Evolutionary conservation across 106 monocot species (phyloP), one percentile per base, ranked within the genome.

Genomic region (Dactylorhiza incarnata): DNA sequence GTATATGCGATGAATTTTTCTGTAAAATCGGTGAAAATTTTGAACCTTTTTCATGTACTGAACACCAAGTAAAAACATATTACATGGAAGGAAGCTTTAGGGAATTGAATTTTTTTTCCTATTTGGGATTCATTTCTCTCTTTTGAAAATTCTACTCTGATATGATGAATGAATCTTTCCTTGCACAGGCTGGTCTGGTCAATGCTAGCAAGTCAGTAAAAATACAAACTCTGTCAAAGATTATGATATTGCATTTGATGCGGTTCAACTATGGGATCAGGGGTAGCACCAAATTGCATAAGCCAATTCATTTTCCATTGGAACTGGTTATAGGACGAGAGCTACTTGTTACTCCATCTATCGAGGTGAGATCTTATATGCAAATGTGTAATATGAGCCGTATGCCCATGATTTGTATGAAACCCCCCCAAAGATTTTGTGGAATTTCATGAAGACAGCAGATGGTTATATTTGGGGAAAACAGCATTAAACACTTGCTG

Each of bases 171-270:
- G 15, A 1, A 69, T 45, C 45, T 46, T 72, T 72, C 10, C 22
- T 62, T 62, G 3, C 87, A 82, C 84, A 99, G 97, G 85, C 89
- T 79, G 89, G 76, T 5, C 79, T 83, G 9, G 91, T 94, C 22
- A 84, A 69, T 74, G 94, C 97, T 65, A 89, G 94, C 68, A 99
- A 99, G 76, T 91, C 89, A 46, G 80, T 99, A 46, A 87, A 94
- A 75, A 89, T 99, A 83, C 91, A 94, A 24, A 83, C 65, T 55
- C 84, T 94, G 81, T 80, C 97, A 7, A 89, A 85, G 85, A 86
- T 99, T 78, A 69, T 99, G 85, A 89, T 99, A 83, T 75, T 99
- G 82, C 97, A 99, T 54, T 78, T 99, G 58, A 99, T 91, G 97
- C 81, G 97, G 22, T 99, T 99, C 62, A 99, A 94, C 73, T 99